Evolutionary conservation across 805 yeast species (phyloP).

Genomic region (Nakazawaea ambrosiae): DNA sequence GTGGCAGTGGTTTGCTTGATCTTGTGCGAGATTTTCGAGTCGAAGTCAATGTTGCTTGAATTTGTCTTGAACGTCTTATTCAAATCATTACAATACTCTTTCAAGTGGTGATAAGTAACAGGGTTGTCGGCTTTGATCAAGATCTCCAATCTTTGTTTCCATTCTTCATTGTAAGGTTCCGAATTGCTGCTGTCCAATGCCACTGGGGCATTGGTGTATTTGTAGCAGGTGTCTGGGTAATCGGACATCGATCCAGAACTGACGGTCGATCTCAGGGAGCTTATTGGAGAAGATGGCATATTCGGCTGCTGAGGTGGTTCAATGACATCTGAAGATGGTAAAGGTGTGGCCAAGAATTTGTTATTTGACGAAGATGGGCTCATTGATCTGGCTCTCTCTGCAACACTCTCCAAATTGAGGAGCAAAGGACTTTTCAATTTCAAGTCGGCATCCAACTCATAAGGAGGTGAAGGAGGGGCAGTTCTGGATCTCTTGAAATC

Average conservation of each 20-base stretch:
- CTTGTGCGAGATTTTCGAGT: slow-evolving; percentile 8
- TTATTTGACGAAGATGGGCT: too few relatives aligned
- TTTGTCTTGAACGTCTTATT: slow-evolving; percentile 20
- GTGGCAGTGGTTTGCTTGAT: slow-evolving; percentile 11
- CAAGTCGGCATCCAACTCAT: slow-evolving; percentile 8
- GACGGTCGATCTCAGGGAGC: slow-evolving; percentile 16
- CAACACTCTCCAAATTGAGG: slow-evolving; percentile 7
- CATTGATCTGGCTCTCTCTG: slow-evolving; percentile 22
- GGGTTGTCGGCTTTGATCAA: slow-evolving; percentile 35
- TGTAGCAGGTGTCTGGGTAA: slow-evolving; percentile 31
- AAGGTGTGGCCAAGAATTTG: slow-evolving; percentile 9
- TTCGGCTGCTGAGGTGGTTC: slow-evolving; percentile 3
- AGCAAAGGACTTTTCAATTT: slow-evolving; percentile 7
- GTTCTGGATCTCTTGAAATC: slow-evolving; percentile 32
- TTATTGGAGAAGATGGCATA: slow-evolving; percentile 22
- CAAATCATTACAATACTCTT: slow-evolving; percentile 26
- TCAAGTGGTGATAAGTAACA: slow-evolving; percentile 30
- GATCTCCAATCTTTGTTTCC: slow-evolving; percentile 35
- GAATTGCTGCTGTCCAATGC: slow-evolving; percentile 25
- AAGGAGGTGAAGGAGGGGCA: slow-evolving; percentile 38
- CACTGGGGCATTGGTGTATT: slow-evolving; percentile 20
- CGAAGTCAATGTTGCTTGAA: slow-evolving; percentile 8
- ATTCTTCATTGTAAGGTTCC: slow-evolving; percentile 32
- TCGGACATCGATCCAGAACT: slow-evolving; percentile 9
- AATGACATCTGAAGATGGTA: slow-evolving; percentile 4